Evolutionary conservation across 2,329 filamentous ascomycete species (phyloP).

Genomic region (Xylaria sp.): DNA sequence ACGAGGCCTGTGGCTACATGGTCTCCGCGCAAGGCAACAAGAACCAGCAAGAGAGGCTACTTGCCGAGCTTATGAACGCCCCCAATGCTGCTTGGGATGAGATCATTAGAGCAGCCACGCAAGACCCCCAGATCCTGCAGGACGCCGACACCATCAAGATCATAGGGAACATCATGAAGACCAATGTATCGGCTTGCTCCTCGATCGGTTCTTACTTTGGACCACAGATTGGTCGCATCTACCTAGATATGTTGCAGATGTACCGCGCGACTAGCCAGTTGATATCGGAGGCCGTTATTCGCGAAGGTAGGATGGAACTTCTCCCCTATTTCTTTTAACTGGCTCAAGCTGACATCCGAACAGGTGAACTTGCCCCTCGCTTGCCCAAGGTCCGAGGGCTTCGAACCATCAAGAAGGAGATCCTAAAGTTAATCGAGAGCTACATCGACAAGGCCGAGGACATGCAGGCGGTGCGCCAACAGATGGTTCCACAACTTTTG

Average conservation of each 20-base stretch:
- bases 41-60: conserved; percentile 86
- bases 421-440: conserved; percentile 95
- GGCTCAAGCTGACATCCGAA: conserved; percentile 39
- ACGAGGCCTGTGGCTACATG: conserved; percentile 99
- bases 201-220: conserved; percentile 98
- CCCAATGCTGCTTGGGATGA: conserved; percentile 95
- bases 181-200: conserved; percentile 96
- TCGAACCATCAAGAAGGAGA: conserved; percentile 98
- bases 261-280: conserved; percentile 95
- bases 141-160: conserved; percentile 97
- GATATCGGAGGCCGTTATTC: conserved; percentile 88
- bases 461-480: conserved; percentile 85
- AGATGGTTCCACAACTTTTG: conserved; percentile 93
- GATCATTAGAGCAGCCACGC: conserved; percentile 86
- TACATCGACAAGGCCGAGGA: conserved; percentile 99
- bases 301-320: conserved; percentile 64
- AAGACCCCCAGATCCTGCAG: conserved; percentile 83
- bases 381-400: conserved; percentile 95
- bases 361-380: conserved; percentile 90
- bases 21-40: conserved; percentile 97
- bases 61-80: conserved; percentile 88
- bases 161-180: conserved; percentile 99
- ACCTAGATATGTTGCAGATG: conserved; percentile 99
- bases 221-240: conserved; percentile 95
- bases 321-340: not conserved